Evolutionary conservation across 2,329 filamentous ascomycete genomes (phyloP).

Genomic region (Hymenoscyphus infarciens): DNA sequence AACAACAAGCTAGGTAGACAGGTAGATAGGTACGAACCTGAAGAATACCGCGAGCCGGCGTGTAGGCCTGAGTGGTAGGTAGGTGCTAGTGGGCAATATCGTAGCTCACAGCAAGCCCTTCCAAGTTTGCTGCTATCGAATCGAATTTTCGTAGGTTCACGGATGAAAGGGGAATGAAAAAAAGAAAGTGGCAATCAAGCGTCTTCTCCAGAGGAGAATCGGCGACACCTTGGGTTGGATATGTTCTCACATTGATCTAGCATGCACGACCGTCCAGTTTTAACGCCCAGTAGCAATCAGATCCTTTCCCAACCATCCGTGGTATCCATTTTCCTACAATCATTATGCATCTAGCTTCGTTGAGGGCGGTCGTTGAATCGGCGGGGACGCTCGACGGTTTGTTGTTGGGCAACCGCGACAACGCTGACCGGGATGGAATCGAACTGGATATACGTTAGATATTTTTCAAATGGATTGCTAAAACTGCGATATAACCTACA

Average conservation of each 20-base stretch:
- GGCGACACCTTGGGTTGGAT: conserved; percentile 80
- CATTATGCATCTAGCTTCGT: conserved; percentile 40
- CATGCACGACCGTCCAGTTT: conserved; percentile 37
- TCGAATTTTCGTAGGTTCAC: conserved; percentile 15
- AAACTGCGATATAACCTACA: conserved; percentile 59
- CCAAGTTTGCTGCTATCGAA: neutral
- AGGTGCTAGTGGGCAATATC: conserved; percentile 7
- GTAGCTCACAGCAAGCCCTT: neutral
- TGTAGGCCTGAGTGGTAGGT: neutral
- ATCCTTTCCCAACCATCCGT: conserved; percentile 28
- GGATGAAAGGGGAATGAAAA: conserved; percentile 8
- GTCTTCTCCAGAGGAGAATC: conserved; percentile 71
- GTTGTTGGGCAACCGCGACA: conserved; percentile 82
- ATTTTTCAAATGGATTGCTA: neutral
- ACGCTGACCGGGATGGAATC: conserved; percentile 97
- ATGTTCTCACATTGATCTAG: conserved; percentile 59
- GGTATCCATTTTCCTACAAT: conserved; percentile 18
- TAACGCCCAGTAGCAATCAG: conserved; percentile 34
- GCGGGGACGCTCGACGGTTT: conserved; percentile 76
- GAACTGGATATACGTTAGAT: conserved; percentile 61
- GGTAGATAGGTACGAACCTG: neutral
- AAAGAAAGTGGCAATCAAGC: conserved; percentile 83
- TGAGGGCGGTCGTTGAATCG: conserved; percentile 67
- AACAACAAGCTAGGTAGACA: too few relatives aligned
- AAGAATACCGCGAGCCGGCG: neutral